Percentiles rank a stretch among this genome's conserved stretches.
Conservation (phyloP, 805 yeast genomes). For the Ascoidea rubescens region DNA sequence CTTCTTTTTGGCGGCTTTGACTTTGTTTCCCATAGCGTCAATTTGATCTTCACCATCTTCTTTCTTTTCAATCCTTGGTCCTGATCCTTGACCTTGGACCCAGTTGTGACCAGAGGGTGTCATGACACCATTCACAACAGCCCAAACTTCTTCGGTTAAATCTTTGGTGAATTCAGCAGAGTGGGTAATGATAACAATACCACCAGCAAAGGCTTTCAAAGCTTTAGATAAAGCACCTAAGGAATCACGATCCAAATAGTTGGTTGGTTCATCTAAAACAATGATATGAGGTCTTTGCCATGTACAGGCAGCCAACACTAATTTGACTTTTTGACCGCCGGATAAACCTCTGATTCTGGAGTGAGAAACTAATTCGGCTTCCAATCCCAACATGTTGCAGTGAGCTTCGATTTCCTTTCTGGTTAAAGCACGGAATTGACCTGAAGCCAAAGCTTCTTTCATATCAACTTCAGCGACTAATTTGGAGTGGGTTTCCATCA, state of each 20-base stretch:
- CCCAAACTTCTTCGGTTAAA: conserved; percentile 99
- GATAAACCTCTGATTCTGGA: conserved; percentile 99
- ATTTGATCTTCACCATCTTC: conserved; percentile 94
- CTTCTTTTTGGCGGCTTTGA: conserved; percentile 92
- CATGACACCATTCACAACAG: conserved; percentile 95
- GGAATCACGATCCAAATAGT: conserved; percentile 98
- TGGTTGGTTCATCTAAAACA: conserved; percentile 99
- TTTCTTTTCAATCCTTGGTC: conserved; percentile 98
- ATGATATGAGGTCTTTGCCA: conserved; percentile 99
- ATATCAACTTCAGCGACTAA: conserved; percentile 99
- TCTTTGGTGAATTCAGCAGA: conserved; percentile 99
- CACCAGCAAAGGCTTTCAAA: conserved; percentile 97
- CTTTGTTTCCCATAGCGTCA: conserved; percentile 99
- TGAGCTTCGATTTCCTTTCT: conserved; percentile 99
- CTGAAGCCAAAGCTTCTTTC: conserved; percentile 99
- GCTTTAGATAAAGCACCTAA: conserved; percentile 99
- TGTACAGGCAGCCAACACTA: conserved; percentile 99
- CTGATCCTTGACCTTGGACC: conserved; percentile 99
- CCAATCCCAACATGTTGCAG: conserved; percentile 97
- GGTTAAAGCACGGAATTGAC: conserved; percentile 99
- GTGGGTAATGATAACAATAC: conserved; percentile 98
- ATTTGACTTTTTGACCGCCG: conserved; percentile 99
- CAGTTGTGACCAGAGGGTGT: conserved; percentile 99
- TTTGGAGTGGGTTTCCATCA: conserved; percentile 94
- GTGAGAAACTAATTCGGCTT: conserved; percentile 98